Conservation (phyloP, 257 asterid genomes). For the Parsonsia alboflavescens region DNA sequence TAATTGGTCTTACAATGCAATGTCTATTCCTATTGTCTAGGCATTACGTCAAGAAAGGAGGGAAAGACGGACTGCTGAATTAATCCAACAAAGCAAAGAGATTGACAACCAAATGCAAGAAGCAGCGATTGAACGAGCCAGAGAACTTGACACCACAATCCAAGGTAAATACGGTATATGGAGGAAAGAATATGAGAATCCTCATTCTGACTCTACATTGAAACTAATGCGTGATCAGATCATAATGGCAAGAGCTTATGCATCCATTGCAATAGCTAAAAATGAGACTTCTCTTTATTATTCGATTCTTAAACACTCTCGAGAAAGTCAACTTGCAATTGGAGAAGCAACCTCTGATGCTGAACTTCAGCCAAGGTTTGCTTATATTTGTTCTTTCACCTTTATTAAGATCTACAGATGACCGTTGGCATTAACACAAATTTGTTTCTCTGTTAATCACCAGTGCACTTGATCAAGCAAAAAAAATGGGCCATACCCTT, state of each 20-base stretch:
- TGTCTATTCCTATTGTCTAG: constrained; percentile 34
- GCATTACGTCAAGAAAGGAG: constrained; percentile 67
- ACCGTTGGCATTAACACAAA: constrained; percentile 18
- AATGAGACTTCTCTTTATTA: constrained; percentile 57
- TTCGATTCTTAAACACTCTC: constrained; percentile 65
- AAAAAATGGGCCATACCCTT: constrained; percentile 85
- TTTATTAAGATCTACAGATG: constrained; percentile 16
- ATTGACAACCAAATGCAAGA: constrained; percentile 65
- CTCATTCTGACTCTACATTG: constrained; percentile 73
- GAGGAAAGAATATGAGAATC: constrained; percentile 91
- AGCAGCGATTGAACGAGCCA: constrained; percentile 73
- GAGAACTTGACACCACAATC: constrained; percentile 68
- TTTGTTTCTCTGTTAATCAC: constrained; percentile 18
- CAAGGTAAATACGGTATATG: constrained; percentile 78
- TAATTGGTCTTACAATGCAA: neutral
- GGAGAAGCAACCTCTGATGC: constrained; percentile 82
- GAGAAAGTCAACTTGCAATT: constrained; percentile 66
- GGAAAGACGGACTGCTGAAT: constrained; percentile 57
- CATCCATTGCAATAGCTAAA: constrained; percentile 81
- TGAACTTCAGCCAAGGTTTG: constrained; percentile 81
- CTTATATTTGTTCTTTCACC: constrained; percentile 17
- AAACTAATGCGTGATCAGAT: constrained; percentile 94
- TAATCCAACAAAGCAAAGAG: constrained; percentile 60
- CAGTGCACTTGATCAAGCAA: constrained; percentile 79
- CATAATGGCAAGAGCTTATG: constrained; percentile 92